Conservation (phyloP, 2,329 filamentous ascomycete species). For the Alternaria arborescens region DNA sequence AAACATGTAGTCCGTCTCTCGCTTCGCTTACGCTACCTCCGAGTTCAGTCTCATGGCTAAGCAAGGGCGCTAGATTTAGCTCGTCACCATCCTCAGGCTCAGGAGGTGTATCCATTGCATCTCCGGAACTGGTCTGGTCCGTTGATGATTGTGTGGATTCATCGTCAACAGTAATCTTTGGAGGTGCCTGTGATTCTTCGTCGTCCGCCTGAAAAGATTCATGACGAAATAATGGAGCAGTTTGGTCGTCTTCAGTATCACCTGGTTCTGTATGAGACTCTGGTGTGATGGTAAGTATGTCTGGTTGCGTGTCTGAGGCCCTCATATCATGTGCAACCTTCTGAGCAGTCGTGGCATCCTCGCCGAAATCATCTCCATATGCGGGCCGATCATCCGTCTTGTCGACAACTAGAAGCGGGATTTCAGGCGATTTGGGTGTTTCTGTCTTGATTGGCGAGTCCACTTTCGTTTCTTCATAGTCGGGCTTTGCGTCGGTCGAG, state of each 20-base stretch:
- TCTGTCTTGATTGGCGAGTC: conserved; percentile 23
- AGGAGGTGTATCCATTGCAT: conserved; percentile 29
- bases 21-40: conserved; percentile 15
- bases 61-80: conserved; percentile 17
- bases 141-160: conserved; percentile 27
- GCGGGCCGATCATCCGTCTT: conserved; percentile 46
- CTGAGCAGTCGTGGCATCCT: conserved; percentile 43
- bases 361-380: conserved; percentile 50
- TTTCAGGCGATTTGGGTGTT: conserved; percentile 13
- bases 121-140: conserved; percentile 31
- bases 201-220: conserved; percentile 34
- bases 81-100: conserved; percentile 27
- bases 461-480: conserved; percentile 24
- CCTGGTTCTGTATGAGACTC: conserved; percentile 21
- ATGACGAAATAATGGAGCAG: conserved; percentile 45
- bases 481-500: conserved; percentile 33
- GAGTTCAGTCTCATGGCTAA: conserved; percentile 22
- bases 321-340: conserved; percentile 45
- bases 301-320: conserved; percentile 46
- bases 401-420: conserved; percentile 46
- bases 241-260: conserved; percentile 24
- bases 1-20: conserved; percentile 20
- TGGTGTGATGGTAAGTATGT: conserved; percentile 39
- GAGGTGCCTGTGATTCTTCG: conserved; percentile 6
- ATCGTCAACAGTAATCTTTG: conserved; percentile 30